Base-by-base conservation (phyloP, 139 green algal genomes). In the Chara braunii region DNA sequence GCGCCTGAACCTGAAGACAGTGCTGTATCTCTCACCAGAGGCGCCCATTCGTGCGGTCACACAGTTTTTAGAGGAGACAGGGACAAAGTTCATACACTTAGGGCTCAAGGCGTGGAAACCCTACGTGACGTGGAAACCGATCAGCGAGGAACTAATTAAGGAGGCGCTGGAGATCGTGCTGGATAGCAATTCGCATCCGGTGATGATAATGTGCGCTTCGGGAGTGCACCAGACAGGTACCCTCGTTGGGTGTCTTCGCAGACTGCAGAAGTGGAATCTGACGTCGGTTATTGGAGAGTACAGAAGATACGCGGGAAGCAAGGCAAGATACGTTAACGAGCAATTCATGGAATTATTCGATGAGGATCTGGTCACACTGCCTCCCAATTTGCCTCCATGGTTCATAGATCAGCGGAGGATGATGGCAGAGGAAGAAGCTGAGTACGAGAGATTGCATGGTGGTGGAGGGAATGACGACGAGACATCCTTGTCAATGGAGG, bases 311-410 rank as follows among this genome's bases (percentile, higher is more conserved):
- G 57, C 57, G 11, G 57, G 57, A n/a, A 67, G 29, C 57, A 67
- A 67, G 57, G 57, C 57, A 12, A 40, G 57, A 5, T 67, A 59
- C 22, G 57, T 59, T 36, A 67, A 59, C 24, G 57, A 67, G 28
- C 57, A 67, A n/a, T 67, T 67, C 57, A 59, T 67, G 6, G 57
- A 67, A 34, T 24, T 67, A 5, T 67, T 67, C 6, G 57, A 67
- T 18, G 57, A 67, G 31, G 57, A 67, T 44, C 28, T 67, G 37
- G 57, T 67, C 4, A 67, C 57, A 23, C 6, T 67, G 3, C 57
- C 57, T 12, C 57, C 12, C 24, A 4, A 4, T n/a, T n/a, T 67
- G 18, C 57, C 57, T n/a, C 5, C 29, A 30, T 67, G 57, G 57
- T 67, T 67, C 57, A 4, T 59, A 31, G 8, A 63, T 35, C 53